Base-by-base conservation (phyloP, 805 yeast species). In the Ogataea pignaliae region DNA sequence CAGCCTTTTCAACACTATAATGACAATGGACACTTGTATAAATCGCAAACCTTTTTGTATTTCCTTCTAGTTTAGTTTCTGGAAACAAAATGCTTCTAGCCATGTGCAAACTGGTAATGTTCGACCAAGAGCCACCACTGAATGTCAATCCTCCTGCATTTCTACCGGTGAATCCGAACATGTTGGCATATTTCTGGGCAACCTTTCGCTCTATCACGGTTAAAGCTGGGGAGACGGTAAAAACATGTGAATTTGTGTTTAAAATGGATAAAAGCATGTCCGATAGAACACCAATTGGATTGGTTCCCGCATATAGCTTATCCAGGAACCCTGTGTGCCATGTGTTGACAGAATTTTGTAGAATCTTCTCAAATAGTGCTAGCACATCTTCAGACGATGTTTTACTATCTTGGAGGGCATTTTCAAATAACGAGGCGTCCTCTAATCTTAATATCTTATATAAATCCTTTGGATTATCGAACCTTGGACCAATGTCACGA, bases 251-350 rank as follows among this genome's bases (percentile, higher is more conserved):
- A 62, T 88, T 88, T 2, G 96, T 88, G 65, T 88, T 87, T 43
- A 87, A 67, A 10, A 83, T 65, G 29, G 88, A 78, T 42, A 87
- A 66, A 3, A 87, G 60, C 41, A 87, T 46, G 59, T 87, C 96
- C 2, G 87, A 72, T 6, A 87, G 72, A 6, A 87, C 78, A 8
- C 96, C 96, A 29, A 86, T 81, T 1, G 95, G 90, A 57, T 86
- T 87, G 26, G 87, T 86, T n/a, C 87, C 78, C 0, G 95, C 95
- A 53, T 87, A 87, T 44, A 87, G 68, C 61, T 87, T 87, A 59
- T 88, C 96, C 67, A 87, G 64, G 56, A 87, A 87, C 1, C 95
- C 95, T 0, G 87, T 83, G 58, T 84, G 85, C 95, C 95, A 88
- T 0, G 95, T 88, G 41, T 82, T 85, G 34, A 85, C 88, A 0